Conservation (phyloP, 768 basidiomycete genomes). For the Agrocybe pediades region DNA sequence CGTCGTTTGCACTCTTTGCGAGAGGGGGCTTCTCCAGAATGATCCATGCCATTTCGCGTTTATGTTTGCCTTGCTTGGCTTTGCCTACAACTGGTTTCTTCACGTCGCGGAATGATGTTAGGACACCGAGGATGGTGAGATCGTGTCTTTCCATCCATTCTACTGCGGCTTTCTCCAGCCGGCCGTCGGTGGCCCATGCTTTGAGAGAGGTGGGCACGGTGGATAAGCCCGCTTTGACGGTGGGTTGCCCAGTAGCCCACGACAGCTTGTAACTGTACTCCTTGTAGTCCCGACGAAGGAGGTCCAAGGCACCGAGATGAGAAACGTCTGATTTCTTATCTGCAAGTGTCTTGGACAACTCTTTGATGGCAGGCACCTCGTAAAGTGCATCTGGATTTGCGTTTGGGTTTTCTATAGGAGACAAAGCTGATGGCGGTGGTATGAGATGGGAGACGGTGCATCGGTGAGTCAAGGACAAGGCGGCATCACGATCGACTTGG, state of each 20-base stretch:
- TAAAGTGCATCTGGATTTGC: constrained; percentile 31
- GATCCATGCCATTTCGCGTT: constrained; percentile 70
- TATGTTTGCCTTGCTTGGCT: constrained; percentile 48
- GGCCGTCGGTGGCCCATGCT: constrained; percentile 50
- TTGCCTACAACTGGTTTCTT: constrained; percentile 36
- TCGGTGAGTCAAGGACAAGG: constrained; percentile 56
- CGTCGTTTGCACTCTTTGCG: constrained; percentile 11
- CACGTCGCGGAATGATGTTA: constrained; percentile 67
- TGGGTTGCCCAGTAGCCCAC: constrained; percentile 33
- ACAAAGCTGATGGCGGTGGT: constrained; percentile 53
- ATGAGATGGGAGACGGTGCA: constrained; percentile 67
- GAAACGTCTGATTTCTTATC: constrained; percentile 69
- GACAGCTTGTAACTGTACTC: constrained; percentile 64
- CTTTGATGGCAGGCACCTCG: constrained; percentile 44
- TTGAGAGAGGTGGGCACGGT: constrained; percentile 77
- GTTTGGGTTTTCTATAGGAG: constrained; percentile 27
- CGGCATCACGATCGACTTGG: constrained; percentile 62
- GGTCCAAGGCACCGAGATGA: constrained; percentile 68
- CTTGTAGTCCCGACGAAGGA: constrained; percentile 95
- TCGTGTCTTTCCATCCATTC: constrained; percentile 69
- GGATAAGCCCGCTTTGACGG: constrained; percentile 72
- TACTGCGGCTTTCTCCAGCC: constrained; percentile 37
- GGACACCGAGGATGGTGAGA: constrained; percentile 72
- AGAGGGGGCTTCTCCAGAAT: constrained; percentile 40
- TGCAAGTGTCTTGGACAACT: constrained; percentile 48